Conservation (phyloP, 2,329 filamentous ascomycete genomes). For the Fusarium brachygibbosum region DNA sequence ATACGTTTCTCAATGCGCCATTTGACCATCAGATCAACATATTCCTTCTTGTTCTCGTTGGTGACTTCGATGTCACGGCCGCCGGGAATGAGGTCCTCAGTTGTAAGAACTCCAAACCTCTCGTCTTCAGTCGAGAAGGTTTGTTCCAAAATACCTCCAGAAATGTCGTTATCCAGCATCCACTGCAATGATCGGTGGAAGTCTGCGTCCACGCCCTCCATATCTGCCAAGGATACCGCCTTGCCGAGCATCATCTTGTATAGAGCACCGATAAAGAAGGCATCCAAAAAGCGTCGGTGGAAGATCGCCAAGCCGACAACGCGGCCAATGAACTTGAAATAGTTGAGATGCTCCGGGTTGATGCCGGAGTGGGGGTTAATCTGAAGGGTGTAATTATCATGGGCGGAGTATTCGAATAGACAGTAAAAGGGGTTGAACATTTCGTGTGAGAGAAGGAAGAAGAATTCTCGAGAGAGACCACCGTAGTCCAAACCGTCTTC, state of each 20-base stretch:
- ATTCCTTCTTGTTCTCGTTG: conserved; percentile 99
- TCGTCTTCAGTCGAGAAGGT: conserved; percentile 98
- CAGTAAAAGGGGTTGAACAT: conserved; percentile 99
- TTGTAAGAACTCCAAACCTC: conserved; percentile 93
- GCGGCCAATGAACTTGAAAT: conserved; percentile 99
- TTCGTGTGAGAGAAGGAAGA: conserved; percentile 98
- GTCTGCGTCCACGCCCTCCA: conserved; percentile 99
- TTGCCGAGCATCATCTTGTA: conserved; percentile 99
- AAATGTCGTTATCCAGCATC: conserved; percentile 98
- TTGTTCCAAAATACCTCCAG: conserved; percentile 89
- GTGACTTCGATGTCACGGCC: conserved; percentile 95
- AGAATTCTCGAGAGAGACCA: conserved; percentile 97
- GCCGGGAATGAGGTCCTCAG: conserved; percentile 91
- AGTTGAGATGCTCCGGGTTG: conserved; percentile 98
- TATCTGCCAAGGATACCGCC: conserved; percentile 90
- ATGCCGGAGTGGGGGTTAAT: conserved; percentile 99
- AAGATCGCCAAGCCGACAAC: conserved; percentile 98
- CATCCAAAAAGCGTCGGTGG: conserved; percentile 96
- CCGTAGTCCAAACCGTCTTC: conserved; percentile 98
- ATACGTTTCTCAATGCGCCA: conserved; percentile 99
- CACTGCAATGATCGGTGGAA: conserved; percentile 97
- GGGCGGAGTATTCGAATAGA: conserved; percentile 98
- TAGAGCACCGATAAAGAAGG: conserved; percentile 98
- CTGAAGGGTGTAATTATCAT: conserved; percentile 99
- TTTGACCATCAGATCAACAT: conserved; percentile 97